Evolutionary conservation across 768 basidiomycete genomes (phyloP), one percentile per base, ranked within the genome.

Genomic region (Russula griseocarnosa): DNA sequence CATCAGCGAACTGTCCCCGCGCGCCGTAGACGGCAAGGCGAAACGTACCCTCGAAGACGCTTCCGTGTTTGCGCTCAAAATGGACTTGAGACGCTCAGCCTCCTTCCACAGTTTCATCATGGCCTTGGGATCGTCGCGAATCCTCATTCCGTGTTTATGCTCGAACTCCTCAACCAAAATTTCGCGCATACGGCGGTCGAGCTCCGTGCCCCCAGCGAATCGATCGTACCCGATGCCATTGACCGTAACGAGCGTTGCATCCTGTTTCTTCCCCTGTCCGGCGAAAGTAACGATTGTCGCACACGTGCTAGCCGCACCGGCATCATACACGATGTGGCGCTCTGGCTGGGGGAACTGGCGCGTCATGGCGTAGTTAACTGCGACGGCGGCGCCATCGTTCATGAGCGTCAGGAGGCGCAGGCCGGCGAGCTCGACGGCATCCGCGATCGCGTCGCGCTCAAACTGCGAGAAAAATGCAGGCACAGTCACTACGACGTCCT

Each of bases 321-420:
- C 92, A 70, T 98, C 97, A 75, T 90, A 99, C 63, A 99, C 86
- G 69, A 99, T 75, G 72, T 98, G 95, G 73, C 88, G 84, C 71
- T 95, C 89, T 0, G 86, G 85, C 2, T 76, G 77, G 0, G 88
- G 77, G 79, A 98, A 98, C 2, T 85, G 81, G 54, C 96, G 85
- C 2, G 94, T 94, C 94, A 98, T 97, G 49, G 97, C 97, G 71
- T 92, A 99, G 78, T 99, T 99, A 69, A 98, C 82, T 16, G 94
- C 97, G n/a, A 95, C 88, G 2, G 94, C 92, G 0, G 92, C 86
- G 30, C 96, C 96, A 69, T 99, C 97, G 69, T 94, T 90, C 58
- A 99, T 83, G 63, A 98, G 79, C 0, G 91, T 87, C 36, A 98
- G 78, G 1, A 89, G 86, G 30, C 83, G 83, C 52, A 99, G 76